A percentile compares a stretch with the other conserved stretches of the same genome.
These are phyloP conservation scores for Azolla pinnata DNA, from an alignment of 75 land plant species.

Conservation along the genomic window DNA sequence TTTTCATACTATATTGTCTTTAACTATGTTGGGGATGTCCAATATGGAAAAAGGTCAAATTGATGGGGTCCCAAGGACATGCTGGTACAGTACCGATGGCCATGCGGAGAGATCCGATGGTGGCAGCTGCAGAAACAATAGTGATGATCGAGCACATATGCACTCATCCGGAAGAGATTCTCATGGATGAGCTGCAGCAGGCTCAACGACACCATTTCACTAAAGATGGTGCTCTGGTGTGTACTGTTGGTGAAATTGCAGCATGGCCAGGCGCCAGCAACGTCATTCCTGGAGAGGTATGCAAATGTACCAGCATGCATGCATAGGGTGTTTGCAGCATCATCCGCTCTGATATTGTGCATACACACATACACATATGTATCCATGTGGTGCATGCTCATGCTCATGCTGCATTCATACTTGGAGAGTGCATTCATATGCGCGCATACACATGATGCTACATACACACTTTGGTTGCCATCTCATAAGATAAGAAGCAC, in stretches of 20 bases:
- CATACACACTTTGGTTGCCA: no score
- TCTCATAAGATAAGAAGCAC: no score
- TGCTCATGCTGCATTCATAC: no score
- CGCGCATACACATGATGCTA: no score
- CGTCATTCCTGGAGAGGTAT: conserved; percentile 96
- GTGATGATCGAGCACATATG: conserved; percentile 68
- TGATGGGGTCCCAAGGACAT: conserved; percentile 92
- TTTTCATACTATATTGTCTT: no score
- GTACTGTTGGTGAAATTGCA: conserved; percentile 93
- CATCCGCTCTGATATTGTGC: no score
- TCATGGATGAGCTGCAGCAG: conserved; percentile 30
- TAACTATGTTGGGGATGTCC: no score
- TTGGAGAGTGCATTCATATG: no score
- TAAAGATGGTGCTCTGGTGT: conserved; percentile 63
- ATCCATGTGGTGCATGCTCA: no score
- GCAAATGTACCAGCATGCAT: neutral
- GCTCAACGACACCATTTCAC: conserved; percentile 19
- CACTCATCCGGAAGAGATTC: conserved; percentile 46
- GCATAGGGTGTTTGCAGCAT: no score
- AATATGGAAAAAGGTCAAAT: no score
- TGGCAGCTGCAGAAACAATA: conserved; percentile 86
- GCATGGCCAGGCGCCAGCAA: conserved; percentile 98
- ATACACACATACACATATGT: no score
- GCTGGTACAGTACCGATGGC: conserved; percentile 99
- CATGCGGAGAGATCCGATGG: conserved; percentile 91